Evolutionary conservation across 768 basidiomycete genomes (phyloP).

Genomic region (Calocera cornea): DNA sequence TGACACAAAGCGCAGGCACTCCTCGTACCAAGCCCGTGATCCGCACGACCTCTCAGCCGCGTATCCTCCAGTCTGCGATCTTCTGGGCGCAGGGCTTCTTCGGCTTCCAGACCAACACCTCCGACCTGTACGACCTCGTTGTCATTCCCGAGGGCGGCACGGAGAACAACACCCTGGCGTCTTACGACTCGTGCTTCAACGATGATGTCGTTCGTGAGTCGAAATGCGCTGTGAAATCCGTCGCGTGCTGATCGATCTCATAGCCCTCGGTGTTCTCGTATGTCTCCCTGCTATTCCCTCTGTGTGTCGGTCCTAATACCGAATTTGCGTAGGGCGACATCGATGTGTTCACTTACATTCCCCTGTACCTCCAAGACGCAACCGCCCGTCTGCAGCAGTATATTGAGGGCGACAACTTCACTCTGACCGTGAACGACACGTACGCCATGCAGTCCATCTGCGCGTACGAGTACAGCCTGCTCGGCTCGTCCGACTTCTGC

Average conservation of each 20-base stretch:
- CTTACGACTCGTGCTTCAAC: conserved; percentile 9
- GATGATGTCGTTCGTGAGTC: not conserved
- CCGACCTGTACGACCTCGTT: conserved; percentile 7
- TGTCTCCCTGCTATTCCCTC: not conserved
- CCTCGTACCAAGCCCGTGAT: not conserved
- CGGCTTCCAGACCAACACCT: not conserved
- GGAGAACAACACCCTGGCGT: conserved; percentile 11
- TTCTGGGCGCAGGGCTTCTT: conserved; percentile 7
- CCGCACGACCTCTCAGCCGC: conserved; percentile 4
- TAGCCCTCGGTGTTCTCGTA: not conserved
- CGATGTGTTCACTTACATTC: conserved; percentile 13
- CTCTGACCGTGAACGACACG: conserved; percentile 10
- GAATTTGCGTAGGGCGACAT: conserved; percentile 9
- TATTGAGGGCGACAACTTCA: conserved; percentile 2
- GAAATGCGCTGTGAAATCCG: not conserved
- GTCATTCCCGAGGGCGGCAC: conserved; percentile 11
- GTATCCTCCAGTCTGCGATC: conserved; percentile 2
- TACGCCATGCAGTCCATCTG: conserved; percentile 12
- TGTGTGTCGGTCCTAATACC: not conserved
- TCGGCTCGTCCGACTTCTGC: not conserved
- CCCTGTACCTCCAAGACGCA: conserved; percentile 9
- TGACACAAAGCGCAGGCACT: too few species aligned
- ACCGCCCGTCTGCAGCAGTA: conserved; percentile 9
- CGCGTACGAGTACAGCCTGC: conserved; percentile 8
- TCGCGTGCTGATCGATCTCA: not conserved